These are phyloP conservation scores for Fusarium pseudocircinatum DNA, from an alignment of 2,329 filamentous ascomycete species.

Conservation along the genomic window DNA sequence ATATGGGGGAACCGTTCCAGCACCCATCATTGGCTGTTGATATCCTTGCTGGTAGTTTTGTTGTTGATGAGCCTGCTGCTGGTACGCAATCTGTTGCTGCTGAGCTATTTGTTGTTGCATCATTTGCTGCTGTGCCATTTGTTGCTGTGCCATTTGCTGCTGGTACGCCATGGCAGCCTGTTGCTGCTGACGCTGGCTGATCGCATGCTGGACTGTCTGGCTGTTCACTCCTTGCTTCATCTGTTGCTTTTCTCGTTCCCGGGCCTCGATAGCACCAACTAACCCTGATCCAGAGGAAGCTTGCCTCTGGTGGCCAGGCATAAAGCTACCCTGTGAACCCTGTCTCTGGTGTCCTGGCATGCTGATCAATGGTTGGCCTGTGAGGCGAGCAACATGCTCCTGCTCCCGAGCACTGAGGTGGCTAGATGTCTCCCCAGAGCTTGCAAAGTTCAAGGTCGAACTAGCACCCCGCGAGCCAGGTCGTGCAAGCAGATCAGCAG, in stretches of 20 bases:
- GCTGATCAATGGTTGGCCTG: conserved; percentile 78
- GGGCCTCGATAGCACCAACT: conserved; percentile 80
- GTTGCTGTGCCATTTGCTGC: conserved; percentile 63
- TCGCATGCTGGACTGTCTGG: conserved; percentile 37
- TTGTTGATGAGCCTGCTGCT: conserved; percentile 60
- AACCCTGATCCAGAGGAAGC: conserved; percentile 68
- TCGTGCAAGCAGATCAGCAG: conserved; percentile 58
- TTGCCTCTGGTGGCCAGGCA: conserved; percentile 64
- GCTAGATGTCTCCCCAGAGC: conserved; percentile 51
- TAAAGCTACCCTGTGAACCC: conserved; percentile 61
- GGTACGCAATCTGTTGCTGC: conserved; percentile 47
- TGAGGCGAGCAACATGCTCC: conserved; percentile 85
- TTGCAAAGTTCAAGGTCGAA: conserved; percentile 59
- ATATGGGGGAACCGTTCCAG: conserved; percentile 40
- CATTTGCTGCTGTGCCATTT: conserved; percentile 43
- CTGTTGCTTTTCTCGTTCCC: conserved; percentile 80
- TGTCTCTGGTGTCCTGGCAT: conserved; percentile 65
- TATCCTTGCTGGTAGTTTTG: conserved; percentile 38
- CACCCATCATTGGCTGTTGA: conserved; percentile 41
- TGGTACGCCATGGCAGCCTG: conserved; percentile 26
- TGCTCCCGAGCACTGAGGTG: conserved; percentile 88
- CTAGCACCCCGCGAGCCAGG: conserved; percentile 69
- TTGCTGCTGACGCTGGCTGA: conserved; percentile 34
- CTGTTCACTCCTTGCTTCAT: conserved; percentile 72
- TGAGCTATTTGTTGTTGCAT: conserved; percentile 40